A percentile compares a stretch with the other conserved stretches of the same genome.
These are phyloP conservation scores for Claviceps purpurea DNA, from an alignment of 2,329 filamentous ascomycete genomes.

Conservation along the genomic window DNA sequence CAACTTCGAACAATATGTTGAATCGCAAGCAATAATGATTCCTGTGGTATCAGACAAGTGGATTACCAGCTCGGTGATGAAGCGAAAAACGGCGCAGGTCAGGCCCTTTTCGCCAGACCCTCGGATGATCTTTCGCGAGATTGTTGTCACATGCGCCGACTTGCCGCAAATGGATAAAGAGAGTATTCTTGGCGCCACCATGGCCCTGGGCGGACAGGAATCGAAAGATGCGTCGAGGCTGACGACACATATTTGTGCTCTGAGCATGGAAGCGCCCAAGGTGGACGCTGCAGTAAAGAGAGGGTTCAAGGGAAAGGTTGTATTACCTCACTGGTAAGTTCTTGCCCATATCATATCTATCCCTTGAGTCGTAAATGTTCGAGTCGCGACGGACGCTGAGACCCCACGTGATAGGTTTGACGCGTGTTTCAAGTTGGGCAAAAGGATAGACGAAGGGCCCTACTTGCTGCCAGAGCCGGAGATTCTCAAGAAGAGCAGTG, in stretches of 20 bases:
- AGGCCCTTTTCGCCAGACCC: conserved; percentile 86
- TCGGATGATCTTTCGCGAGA: conserved; percentile 74
- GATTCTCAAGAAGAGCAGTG: conserved; percentile 49
- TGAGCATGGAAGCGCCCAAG: conserved; percentile 62
- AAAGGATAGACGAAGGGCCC: conserved; percentile 76
- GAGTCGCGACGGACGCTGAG: not conserved
- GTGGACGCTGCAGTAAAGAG: conserved; percentile 50
- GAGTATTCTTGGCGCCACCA: conserved; percentile 76
- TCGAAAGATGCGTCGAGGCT: conserved; percentile 55
- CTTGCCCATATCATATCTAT: not conserved
- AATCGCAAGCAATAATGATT: conserved; percentile 62
- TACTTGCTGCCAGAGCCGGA: conserved; percentile 80
- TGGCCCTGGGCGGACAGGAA: conserved; percentile 80
- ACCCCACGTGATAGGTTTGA: conserved; percentile 56
- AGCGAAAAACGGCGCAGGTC: conserved; percentile 59
- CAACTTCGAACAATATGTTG: conserved; percentile 80
- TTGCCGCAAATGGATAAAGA: conserved; percentile 80
- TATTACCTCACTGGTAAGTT: conserved; percentile 78
- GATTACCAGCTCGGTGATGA: conserved; percentile 58
- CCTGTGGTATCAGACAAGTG: conserved; percentile 74
- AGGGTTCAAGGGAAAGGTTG: conserved; percentile 61
- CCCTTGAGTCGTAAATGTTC: not conserved
- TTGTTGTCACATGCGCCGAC: conserved; percentile 70
- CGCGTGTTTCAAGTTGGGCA: conserved; percentile 85
- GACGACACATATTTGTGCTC: conserved; percentile 80